Conservation (phyloP, 352 stramenopile genomes). For the Phytophthora citrophthora region DNA sequence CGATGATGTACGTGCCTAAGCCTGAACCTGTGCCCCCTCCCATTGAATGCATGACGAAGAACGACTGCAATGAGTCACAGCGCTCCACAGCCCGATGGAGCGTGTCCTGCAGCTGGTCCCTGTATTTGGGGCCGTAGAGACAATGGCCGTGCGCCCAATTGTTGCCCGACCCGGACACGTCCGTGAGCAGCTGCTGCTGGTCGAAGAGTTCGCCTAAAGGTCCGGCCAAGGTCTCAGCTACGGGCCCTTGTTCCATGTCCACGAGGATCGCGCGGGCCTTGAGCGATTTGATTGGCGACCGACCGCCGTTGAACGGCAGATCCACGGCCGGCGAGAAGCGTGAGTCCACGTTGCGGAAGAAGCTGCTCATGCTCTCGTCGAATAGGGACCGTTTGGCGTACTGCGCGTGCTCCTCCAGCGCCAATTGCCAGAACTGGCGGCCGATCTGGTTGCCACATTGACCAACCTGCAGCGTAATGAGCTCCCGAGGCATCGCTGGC, state of each 20-base stretch:
- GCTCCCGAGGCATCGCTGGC: conserved; percentile 72
- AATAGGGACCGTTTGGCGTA: conserved; percentile 64
- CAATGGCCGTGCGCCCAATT: conserved; percentile 94
- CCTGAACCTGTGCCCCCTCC: conserved; percentile 92
- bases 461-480: conserved; percentile 92
- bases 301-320: conserved; percentile 50
- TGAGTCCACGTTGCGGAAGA: conserved; percentile 92
- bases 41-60: conserved; percentile 94
- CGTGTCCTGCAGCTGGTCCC: conserved; percentile 78
- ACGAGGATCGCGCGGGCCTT: conserved; percentile 91
- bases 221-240: conserved; percentile 82
- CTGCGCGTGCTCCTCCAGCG: conserved; percentile 90
- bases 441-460: conserved; percentile 96
- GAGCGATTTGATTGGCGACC: conserved; percentile 53
- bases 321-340: conserved; percentile 60
- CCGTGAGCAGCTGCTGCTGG: conserved; percentile 86
- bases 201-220: conserved; percentile 91
- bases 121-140: conserved; percentile 90
- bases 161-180: conserved; percentile 92
- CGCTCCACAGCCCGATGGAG: conserved; percentile 75
- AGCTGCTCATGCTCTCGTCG: conserved; percentile 92
- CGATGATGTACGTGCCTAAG: conserved; percentile 90
- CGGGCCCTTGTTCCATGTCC: conserved; percentile 93
- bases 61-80: conserved; percentile 93
- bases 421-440: conserved; percentile 91